Evolutionary conservation across 2,329 filamentous ascomycete genomes (phyloP).

Genomic region (Aspergillus sp.): DNA sequence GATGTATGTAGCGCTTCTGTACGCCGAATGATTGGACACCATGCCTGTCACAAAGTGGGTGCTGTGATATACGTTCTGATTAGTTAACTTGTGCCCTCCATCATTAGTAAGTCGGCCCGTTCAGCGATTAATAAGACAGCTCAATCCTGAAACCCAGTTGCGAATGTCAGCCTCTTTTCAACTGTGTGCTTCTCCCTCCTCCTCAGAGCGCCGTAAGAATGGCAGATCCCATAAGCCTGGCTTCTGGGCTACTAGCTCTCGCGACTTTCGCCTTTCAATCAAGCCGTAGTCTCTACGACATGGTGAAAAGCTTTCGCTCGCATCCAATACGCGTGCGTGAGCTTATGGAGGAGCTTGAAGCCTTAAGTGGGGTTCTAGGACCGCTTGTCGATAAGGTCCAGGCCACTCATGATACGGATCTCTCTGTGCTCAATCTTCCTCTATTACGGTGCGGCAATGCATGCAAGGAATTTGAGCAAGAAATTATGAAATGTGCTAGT

Average conservation of each 20-base stretch:
- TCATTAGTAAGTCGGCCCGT: not conserved
- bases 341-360: slow-evolving; percentile 46
- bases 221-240: slow-evolving; percentile 45
- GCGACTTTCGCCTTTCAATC: slow-evolving; percentile 47
- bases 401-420: slow-evolving; percentile 30
- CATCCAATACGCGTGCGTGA: slow-evolving; percentile 47
- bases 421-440: slow-evolving; percentile 42
- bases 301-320: slow-evolving; percentile 43
- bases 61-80: not conserved
- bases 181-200: slow-evolving; percentile 1
- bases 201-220: slow-evolving; percentile 24
- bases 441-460: slow-evolving; percentile 48
- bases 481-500: slow-evolving; percentile 41
- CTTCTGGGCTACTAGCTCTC: slow-evolving; percentile 44
- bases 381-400: slow-evolving; percentile 38
- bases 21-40: not conserved
- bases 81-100: not conserved
- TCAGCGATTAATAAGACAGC: slow-evolving; percentile 2
- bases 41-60: not conserved
- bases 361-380: slow-evolving; percentile 43
- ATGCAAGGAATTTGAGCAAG: slow-evolving; percentile 48
- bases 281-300: slow-evolving; percentile 44
- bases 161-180: not conserved
- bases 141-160: not conserved
- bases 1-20: not conserved